These are phyloP conservation scores for Ciborinia camelliae DNA, from an alignment of 2,329 filamentous ascomycete species.

Conservation along the genomic window DNA sequence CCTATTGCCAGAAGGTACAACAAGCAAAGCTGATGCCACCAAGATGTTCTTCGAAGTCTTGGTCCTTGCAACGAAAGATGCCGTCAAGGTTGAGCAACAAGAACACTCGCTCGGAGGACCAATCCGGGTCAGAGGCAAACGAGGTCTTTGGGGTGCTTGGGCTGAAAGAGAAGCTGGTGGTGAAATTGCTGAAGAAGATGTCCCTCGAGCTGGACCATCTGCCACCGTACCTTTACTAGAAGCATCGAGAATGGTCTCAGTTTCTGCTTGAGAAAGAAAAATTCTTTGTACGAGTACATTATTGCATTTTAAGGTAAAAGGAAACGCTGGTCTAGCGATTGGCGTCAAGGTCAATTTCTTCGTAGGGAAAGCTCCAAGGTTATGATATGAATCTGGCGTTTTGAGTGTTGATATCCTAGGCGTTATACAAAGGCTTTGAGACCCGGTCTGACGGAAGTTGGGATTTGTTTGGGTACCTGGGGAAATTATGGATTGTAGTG, in stretches of 20 bases:
- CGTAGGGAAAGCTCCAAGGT: not conserved
- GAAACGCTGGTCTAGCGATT: constrained; percentile 7
- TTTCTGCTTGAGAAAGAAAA: constrained; percentile 8
- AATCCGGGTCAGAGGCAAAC: constrained; percentile 83
- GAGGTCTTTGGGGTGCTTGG: constrained; percentile 96
- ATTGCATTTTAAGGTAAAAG: constrained; percentile 11
- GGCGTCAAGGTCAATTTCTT: constrained; percentile 4
- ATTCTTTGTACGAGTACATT: constrained; percentile 12
- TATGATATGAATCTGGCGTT: constrained; percentile 17
- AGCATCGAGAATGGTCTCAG: constrained; percentile 15
- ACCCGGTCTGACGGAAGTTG: not conserved
- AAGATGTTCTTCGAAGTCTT: constrained; percentile 99
- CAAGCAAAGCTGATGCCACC: constrained; percentile 85
- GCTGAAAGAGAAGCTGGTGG: constrained; percentile 72
- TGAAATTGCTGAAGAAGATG: constrained; percentile 47
- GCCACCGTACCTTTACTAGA: constrained; percentile 13
- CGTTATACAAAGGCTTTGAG: constrained; percentile 2
- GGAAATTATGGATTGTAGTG: not conserved
- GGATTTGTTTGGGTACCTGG: not conserved
- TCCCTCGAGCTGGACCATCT: not conserved
- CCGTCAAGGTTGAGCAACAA: constrained; percentile 91
- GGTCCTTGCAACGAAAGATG: constrained; percentile 95
- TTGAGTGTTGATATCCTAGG: constrained; percentile 14
- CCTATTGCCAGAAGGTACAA: constrained; percentile 75
- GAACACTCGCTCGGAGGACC: constrained; percentile 68